Evolutionary conservation across 805 yeast species (phyloP), one percentile per base, ranked within the genome.

Genomic region (Candida loeiensis): DNA sequence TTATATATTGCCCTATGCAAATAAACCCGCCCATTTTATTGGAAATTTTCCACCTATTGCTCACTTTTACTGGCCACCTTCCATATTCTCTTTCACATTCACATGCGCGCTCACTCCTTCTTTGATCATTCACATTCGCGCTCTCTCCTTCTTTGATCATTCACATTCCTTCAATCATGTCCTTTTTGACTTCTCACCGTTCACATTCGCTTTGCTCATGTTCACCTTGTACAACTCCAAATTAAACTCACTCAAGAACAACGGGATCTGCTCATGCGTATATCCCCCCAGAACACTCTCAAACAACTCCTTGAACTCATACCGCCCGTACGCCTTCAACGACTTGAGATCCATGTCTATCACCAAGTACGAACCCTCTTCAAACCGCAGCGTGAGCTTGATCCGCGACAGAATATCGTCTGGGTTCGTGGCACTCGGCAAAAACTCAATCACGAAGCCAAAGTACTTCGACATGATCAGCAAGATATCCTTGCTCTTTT

Each of bases 171-270:
- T 25, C 28, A 25, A n/a, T 9, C 5, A 13, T 25, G 13, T 6
- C 28, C 13, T 6, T n/a, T 25, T 25, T 13, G 9, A 5, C 9
- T 5, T n/a, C 12, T 25, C 14, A 9, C 12, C 28, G 11, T 13
- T 25, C 14, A 7, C 14, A 7, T n/a, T 13, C 28, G 14, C 14
- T 27, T 13, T 27, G 7, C 31, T 27, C 31, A 15, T 6, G 4
- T 13, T 27, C 11, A 14, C 16, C 31, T 16, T 30, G 21, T 76
- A 81, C 12, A 87, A 57, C 54, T 77, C 82, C 39, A 88, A 63
- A 31, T 79, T 85, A 45, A 88, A 61, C 1, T 90, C 87, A 43
- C 90, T 80, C 40, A 88, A 63, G 48, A 88, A 82, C 47, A 95
- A 83, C 0, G 93, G 85, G 12, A 86, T 76, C 48, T 85, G 87